These are phyloP conservation scores for Pseudofabraea citricarpa DNA, from an alignment of 2,329 filamentous ascomycete genomes.

Conservation along the genomic window DNA sequence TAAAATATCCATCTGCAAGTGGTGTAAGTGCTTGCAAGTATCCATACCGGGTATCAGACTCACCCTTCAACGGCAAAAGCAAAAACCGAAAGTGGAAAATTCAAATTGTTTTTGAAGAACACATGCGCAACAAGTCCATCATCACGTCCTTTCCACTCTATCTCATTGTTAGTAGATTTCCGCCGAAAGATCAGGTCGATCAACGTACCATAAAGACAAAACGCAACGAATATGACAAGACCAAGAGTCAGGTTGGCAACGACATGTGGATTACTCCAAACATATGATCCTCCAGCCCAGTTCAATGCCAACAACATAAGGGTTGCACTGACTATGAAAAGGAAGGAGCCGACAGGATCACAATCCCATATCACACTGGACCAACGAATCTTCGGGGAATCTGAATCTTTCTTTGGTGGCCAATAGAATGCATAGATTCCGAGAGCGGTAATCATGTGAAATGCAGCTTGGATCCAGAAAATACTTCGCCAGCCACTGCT, in stretches of 20 bases:
- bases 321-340: constrained; percentile 39
- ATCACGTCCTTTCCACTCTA: constrained; percentile 49
- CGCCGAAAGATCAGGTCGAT: constrained; percentile 27
- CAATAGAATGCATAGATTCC: constrained; percentile 44
- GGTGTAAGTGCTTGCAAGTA: neutral
- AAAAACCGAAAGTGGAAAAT: constrained; percentile 49
- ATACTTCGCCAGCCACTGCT: constrained; percentile 48
- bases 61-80: constrained; percentile 51
- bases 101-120: constrained; percentile 48
- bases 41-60: neutral
- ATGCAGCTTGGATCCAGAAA: constrained; percentile 54
- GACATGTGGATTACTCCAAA: constrained; percentile 25
- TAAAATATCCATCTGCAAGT: constrained; percentile 46
- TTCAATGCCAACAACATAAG: constrained; percentile 40
- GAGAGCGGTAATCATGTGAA: constrained; percentile 42
- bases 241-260: constrained; percentile 29
- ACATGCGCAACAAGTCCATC: constrained; percentile 52
- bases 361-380: constrained; percentile 40
- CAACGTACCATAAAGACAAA: constrained; percentile 32
- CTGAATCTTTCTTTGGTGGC: constrained; percentile 32
- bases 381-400: constrained; percentile 33
- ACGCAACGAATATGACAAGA: constrained; percentile 22
- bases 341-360: constrained; percentile 40
- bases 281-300: constrained; percentile 39
- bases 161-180: neutral